These are phyloP conservation scores for Styphnolobium japonicum DNA, from an alignment of 306 rosid species.

Conservation along the genomic window DNA sequence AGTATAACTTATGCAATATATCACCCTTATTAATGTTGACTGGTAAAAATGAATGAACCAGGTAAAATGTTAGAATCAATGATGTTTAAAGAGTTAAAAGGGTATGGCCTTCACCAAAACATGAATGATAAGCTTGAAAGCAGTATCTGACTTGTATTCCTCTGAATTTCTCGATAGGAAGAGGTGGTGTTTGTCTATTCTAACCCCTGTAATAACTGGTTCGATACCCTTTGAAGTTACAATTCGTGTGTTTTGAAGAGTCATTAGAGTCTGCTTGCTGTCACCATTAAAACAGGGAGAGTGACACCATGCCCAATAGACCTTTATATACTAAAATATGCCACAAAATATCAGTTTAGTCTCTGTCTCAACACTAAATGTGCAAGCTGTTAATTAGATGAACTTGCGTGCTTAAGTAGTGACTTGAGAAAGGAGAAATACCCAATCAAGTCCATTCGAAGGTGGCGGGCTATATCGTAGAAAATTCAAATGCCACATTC, in stretches of 20 bases:
- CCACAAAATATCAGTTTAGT: not conserved
- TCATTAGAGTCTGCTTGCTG: not conserved
- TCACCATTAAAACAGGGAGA: not conserved
- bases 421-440: not conserved
- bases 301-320: not conserved
- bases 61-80: too few species aligned
- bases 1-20: too few species aligned
- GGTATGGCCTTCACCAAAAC: not conserved
- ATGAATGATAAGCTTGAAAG: not conserved
- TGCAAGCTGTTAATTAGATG: not conserved
- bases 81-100: too few species aligned
- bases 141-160: not conserved
- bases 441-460: not conserved
- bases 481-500: not conserved
- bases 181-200: not conserved
- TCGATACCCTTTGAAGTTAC: not conserved
- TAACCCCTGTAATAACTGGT: not conserved
- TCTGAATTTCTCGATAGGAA: not conserved
- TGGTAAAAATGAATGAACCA: too few species aligned
- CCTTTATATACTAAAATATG: not conserved
- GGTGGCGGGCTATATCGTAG: not conserved
- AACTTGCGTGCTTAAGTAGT: conserved; percentile 15
- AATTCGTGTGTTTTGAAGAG: conserved; percentile 10
- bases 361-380: not conserved
- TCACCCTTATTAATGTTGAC: too few species aligned